Evolutionary conservation across 2,329 filamentous ascomycete genomes (phyloP).

Genomic region (Escovopsis sp.): DNA sequence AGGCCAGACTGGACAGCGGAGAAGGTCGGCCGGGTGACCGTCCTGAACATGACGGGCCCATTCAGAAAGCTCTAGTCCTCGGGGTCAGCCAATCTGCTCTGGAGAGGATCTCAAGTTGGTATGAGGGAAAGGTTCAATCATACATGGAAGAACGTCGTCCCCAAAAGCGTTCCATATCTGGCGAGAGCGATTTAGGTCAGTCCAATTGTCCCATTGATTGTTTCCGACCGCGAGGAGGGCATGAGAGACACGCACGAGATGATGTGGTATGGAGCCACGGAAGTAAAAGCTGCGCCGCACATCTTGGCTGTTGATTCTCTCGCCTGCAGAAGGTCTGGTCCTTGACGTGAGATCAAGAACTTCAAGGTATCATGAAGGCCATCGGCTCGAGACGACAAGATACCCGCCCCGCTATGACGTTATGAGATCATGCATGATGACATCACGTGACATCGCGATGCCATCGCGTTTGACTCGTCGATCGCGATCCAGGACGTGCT

Average conservation of each 20-base stretch:
- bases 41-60: conserved; percentile 60
- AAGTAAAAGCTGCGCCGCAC: conserved; percentile 39
- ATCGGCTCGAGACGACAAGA: neutral
- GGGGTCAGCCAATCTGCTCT: neutral
- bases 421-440: neutral
- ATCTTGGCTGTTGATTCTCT: conserved; percentile 19
- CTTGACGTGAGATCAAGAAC: neutral
- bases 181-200: neutral
- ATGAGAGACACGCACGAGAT: conserved; percentile 39
- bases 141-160: conserved; percentile 75
- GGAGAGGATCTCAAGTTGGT: neutral
- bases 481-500: too few species aligned
- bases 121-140: neutral
- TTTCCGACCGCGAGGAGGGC: neutral
- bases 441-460: conserved; percentile 19
- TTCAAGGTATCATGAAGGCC: neutral
- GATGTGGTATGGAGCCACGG: conserved; percentile 61
- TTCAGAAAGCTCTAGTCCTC: conserved; percentile 52
- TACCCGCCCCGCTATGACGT: neutral
- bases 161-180: conserved; percentile 79
- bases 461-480: conserved; percentile 10
- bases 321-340: neutral
- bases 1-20: conserved; percentile 62
- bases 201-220: too few species aligned
- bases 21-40: conserved; percentile 68